phyloP scores from a whole-genome alignment of 2,329 filamentous ascomycete genomes.

The Didymella arachidicola region DNA sequence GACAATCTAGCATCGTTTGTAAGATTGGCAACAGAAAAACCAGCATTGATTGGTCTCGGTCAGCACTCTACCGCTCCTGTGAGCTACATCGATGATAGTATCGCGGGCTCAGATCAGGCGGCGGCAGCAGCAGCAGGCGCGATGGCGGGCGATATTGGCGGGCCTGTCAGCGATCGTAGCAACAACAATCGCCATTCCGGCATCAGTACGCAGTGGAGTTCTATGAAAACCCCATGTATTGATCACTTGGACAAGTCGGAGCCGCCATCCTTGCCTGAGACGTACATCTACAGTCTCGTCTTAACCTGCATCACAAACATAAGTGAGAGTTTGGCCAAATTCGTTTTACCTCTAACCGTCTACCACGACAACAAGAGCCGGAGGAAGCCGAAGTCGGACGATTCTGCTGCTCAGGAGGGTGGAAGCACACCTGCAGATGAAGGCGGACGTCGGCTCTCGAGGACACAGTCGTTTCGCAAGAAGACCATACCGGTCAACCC shows the following conservation, averaged over 20 bases:
- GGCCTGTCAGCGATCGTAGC: slow-evolving; percentile 66
- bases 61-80: slow-evolving; percentile 86
- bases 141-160: slow-evolving; percentile 82
- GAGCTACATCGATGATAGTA: slow-evolving; percentile 63
- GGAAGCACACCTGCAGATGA: slow-evolving; percentile 37
- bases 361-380: slow-evolving; percentile 68
- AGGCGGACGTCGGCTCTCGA: slow-evolving; percentile 56
- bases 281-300: slow-evolving; percentile 90
- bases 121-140: slow-evolving; percentile 90
- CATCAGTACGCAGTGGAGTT: slow-evolving; percentile 92
- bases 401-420: slow-evolving; percentile 30
- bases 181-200: slow-evolving; percentile 73
- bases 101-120: slow-evolving; percentile 77
- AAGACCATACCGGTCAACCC: slow-evolving; percentile 86
- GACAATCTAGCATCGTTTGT: slow-evolving; percentile 88
- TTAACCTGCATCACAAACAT: slow-evolving; percentile 88
- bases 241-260: slow-evolving; percentile 95
- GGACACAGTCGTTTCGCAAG: slow-evolving; percentile 73
- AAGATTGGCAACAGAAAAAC: slow-evolving; percentile 90
- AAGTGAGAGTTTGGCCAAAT: slow-evolving; percentile 91
- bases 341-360: slow-evolving; percentile 89
- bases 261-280: slow-evolving; percentile 82
- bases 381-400: slow-evolving; percentile 53
- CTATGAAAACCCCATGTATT: slow-evolving; percentile 84
- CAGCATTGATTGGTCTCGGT: slow-evolving; percentile 84